A percentile compares a stretch with the other conserved stretches of the same genome.
These are phyloP conservation scores for Annulohypoxylon bovei DNA, from an alignment of 495 filamentous ascomycete species.

Conservation along the genomic window DNA sequence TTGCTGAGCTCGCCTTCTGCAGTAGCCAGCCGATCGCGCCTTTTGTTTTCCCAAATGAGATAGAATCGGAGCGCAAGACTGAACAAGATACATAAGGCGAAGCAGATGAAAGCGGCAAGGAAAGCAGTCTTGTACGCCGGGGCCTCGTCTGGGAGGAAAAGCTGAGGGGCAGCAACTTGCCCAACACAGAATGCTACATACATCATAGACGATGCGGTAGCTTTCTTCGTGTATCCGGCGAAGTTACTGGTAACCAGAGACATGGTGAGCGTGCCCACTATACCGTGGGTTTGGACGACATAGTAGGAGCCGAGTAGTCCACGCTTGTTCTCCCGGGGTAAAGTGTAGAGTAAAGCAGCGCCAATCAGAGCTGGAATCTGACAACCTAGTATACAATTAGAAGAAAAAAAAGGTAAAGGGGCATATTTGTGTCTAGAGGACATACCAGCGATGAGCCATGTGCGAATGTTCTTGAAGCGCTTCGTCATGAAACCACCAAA, in stretches of 20 bases:
- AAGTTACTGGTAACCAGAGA: slow-evolving; percentile 60
- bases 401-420: neutral
- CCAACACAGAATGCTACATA: slow-evolving; percentile 69
- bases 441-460: slow-evolving; percentile 34
- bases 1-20: slow-evolving; percentile 14
- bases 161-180: slow-evolving; percentile 61
- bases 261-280: slow-evolving; percentile 33
- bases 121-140: slow-evolving; percentile 45
- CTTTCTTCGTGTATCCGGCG: slow-evolving; percentile 76
- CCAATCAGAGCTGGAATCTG: slow-evolving; percentile 37
- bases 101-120: slow-evolving; percentile 40
- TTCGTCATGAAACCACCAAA: slow-evolving; percentile 53
- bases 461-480: slow-evolving; percentile 41
- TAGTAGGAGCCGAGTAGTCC: slow-evolving; percentile 34
- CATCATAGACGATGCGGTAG: slow-evolving; percentile 66
- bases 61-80: slow-evolving; percentile 28
- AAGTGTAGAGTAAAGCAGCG: slow-evolving; percentile 32
- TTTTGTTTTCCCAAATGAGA: slow-evolving; percentile 37
- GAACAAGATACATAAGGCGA: slow-evolving; percentile 34
- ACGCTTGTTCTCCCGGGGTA: slow-evolving; percentile 27
- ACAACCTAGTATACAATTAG: slow-evolving; percentile 22
- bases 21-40: slow-evolving; percentile 6
- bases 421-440: neutral
- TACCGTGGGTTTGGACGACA: slow-evolving; percentile 35
- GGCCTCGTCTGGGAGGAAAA: slow-evolving; percentile 34